Base-by-base conservation (phyloP, 2,329 filamentous ascomycete species). In the Akanthomyces uredinophilus region DNA sequence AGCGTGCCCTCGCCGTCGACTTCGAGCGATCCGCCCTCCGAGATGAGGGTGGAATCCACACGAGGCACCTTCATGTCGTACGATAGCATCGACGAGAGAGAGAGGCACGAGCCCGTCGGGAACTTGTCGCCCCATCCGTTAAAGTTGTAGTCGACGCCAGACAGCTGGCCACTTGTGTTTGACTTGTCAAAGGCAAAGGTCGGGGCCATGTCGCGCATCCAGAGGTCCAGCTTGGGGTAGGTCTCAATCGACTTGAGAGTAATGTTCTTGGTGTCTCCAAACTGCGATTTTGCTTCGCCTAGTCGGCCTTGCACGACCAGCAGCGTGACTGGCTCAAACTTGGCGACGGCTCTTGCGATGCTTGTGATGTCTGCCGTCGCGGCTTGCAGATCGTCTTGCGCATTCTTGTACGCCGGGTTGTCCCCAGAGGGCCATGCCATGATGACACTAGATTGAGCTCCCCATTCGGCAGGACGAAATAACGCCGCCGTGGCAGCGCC, bases 91-190 rank as follows among this genome's bases (percentile, higher is more conserved):
- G 60, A 32, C 2, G 70, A 67, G 1, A 68, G 61, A 11, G 6
- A 37, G 37, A 2, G 37, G 10, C 49, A 65, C 35, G 56, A 68
- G 41, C 3, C 63, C 57, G 53, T 61, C 8, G 59, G 55, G 8
- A 65, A 56, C 20, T 66, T 70, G 0, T 54, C 55, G 0, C 71
- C 71, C 71, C 71, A 73, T 39, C 67, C 66, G n/a, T 72, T 72
- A 57, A 72, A 72, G 49, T 66, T 69, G 18, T 67, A 65, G n/a
- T 67, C 64, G 11, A 72, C 57, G 2, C 69, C 70, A 1, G 57
- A 43, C 11, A 62, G 53, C 18, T 49, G 27, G 1, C 24, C 43
- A 3, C 58, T 57, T 13, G 62, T 55, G 2, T 10, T 1, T 10
- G 14, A 41, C 1, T 52, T 49, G 43, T 63, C 49, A 5, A 53